Base-by-base conservation (phyloP, 805 yeast species). In the Ogataea ganodermae region DNA sequence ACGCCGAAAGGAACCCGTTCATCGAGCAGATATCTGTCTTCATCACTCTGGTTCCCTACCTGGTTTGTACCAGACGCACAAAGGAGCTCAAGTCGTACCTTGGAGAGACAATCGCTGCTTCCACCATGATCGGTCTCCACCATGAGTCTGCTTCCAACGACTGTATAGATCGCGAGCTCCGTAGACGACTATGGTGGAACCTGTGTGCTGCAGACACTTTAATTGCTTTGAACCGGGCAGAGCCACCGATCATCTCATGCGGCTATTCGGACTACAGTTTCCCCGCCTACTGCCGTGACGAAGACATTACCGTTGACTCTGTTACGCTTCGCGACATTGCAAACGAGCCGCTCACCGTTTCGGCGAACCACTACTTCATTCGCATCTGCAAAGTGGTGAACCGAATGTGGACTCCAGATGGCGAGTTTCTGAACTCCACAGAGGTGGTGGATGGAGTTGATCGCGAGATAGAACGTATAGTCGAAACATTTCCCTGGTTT, bases 241-340 rank as follows among this genome's bases (percentile, higher is more conserved):
- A 49, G 26, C 55, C 60, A 6, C 56, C 56, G 0, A 17, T 57
- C 17, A 50, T 54, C 7, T 32, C 47, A 17, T 39, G 48, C 8
- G 61, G 57, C 33, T 35, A 38, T 22, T 62, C 68, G 8, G 33
- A 35, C 1, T 65, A 60, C 2, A 68, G 69, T 16, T 57, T 60
- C 35, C 71, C 71, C 4, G 53, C 66, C 5, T 66, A 67, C 45
- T 53, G 59, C 37, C 52, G 63, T 35, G 71, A 67, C 48, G 52
- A 38, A 5, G 68, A 66, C 44, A 58, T 66, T 22, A 31, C 48
- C 6, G 49, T 28, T n/a, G 35, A 23, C 13, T 8, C 39, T 6
- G 31, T 48, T 12, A 44, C 21, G 18, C 43, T 10, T n/a, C 22
- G 46, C 16, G 47, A 49, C 18, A 23, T 27, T 4, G n/a, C n/a